Evolutionary conservation across 495 filamentous ascomycete genomes (phyloP).

Genomic region (Parmelia sp.): DNA sequence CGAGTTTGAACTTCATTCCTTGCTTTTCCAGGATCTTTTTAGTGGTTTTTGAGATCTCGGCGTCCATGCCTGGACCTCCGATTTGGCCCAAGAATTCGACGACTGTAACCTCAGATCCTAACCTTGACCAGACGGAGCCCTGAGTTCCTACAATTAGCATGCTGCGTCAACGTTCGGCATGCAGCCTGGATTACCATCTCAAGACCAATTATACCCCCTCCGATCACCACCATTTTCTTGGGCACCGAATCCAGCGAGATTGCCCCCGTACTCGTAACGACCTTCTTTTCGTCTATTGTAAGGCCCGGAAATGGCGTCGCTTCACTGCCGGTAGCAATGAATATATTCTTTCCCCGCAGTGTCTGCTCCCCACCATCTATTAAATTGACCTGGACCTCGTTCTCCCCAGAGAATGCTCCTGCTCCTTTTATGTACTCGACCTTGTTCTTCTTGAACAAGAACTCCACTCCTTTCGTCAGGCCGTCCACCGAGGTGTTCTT

Average conservation of each 20-base stretch:
- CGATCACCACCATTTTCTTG: conserved; percentile 96
- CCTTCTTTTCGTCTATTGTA: conserved; percentile 92
- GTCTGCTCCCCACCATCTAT: conserved; percentile 84
- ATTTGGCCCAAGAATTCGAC: conserved; percentile 96
- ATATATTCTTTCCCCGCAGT: conserved; percentile 86
- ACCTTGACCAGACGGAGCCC: conserved; percentile 92
- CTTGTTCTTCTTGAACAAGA: conserved; percentile 96
- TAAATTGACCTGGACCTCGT: conserved; percentile 86
- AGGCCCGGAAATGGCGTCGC: conserved; percentile 93
- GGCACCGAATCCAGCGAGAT: conserved; percentile 83
- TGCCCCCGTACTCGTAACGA: conserved; percentile 93
- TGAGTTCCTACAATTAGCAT: conserved; percentile 31
- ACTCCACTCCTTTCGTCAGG: conserved; percentile 95
- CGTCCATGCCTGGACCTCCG: conserved; percentile 95
- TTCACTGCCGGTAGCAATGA: conserved; percentile 93
- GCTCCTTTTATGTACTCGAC: conserved; percentile 95
- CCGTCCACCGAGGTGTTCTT: conserved; percentile 87
- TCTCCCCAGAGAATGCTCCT: conserved; percentile 76
- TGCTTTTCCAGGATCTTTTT: conserved; percentile 95
- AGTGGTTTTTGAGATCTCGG: conserved; percentile 82
- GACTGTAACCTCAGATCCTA: conserved; percentile 91
- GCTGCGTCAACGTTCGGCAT: neutral
- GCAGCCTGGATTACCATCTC: conserved; percentile 64
- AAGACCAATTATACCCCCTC: conserved; percentile 96
- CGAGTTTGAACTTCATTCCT: conserved; percentile 96